Evolutionary conservation across 225 moss, liverwort and hornwort species (phyloP).

Genomic region (Lunularia cruciata): DNA sequence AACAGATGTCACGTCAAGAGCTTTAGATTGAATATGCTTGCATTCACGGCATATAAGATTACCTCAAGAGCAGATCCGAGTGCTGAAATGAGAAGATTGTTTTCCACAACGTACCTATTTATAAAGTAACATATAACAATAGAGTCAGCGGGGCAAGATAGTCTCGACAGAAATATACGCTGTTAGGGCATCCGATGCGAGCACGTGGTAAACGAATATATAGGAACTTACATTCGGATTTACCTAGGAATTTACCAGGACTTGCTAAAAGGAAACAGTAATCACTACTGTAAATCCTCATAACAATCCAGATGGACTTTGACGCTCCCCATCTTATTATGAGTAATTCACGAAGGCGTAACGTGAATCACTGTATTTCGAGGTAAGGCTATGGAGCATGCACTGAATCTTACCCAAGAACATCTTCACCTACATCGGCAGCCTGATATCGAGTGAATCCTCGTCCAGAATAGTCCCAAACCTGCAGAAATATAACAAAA

Average conservation of each 20-base stretch:
- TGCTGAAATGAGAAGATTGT: conserved; percentile 66
- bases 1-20: background rate
- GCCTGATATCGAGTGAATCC: conserved; percentile 91
- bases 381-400: background rate
- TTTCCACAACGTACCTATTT: conserved; percentile 89
- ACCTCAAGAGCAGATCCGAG: conserved; percentile 74
- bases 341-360: background rate
- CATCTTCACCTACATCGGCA: conserved; percentile 75
- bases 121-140: too few species aligned
- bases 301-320: background rate
- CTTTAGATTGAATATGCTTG: background rate
- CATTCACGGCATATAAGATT: conserved; percentile 34
- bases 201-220: too few species aligned
- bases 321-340: too few species aligned
- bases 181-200: too few species aligned
- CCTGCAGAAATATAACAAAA: too few species aligned
- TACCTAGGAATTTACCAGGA: too few species aligned
- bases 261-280: too few species aligned
- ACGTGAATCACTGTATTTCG: too few species aligned
- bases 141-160: too few species aligned
- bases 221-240: too few species aligned
- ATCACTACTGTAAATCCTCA: too few species aligned
- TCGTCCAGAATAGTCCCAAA: conserved; percentile 87
- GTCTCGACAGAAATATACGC: too few species aligned
- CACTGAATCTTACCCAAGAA: conserved; percentile 60